Evolutionary conservation across 2,329 filamentous ascomycete species (phyloP), one percentile per base, ranked within the genome.

Genomic region (Talaromyces sp.): DNA sequence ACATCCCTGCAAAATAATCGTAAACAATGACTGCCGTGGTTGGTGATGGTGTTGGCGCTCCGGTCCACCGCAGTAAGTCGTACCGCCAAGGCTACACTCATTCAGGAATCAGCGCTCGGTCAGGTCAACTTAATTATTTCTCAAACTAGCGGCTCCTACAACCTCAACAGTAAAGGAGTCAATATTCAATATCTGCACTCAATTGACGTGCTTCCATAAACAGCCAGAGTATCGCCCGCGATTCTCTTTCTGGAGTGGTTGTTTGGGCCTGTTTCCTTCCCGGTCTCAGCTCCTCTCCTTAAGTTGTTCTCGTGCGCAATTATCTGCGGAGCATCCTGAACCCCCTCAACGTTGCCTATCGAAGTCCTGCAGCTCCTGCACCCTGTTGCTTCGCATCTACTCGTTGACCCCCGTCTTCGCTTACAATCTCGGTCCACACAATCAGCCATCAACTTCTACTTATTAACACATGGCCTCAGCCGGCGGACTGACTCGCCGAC

Each of bases 401-500:
- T 54, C 31, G 31, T 33, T 18, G 31, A 35, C 28, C n/a, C 6
- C 28, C 31, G 9, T 35, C 18, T 23, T 54, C 31, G 31, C n/a
- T 37, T 54, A 21, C 21, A 37, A n/a, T 21, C 9, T 33, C 11
- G n/a, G 8, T 54, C 11, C 11, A 16, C 23, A 35, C 6, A 3
- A 54, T 11, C 50, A 21, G 37, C 14, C n/a, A n/a, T 31, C 25
- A 54, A 14, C 31, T 2, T 35, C 31, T 31, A 54, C 5, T 42
- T 46, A 42, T 28, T 14, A 18, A 42, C 55, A 70, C 71, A 88
- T 88, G 86, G 83, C 84, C 79, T 83, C 85, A 75, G 82, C 84
- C 83, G 90, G 82, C 83, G 91, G 85, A 83, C 85, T 84, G 83
- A 90, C 82, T 79, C 83, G 88, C 77, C 84, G 87, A 80, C 88